Evolutionary conservation across 2,329 filamentous ascomycete species (phyloP), one percentile per base, ranked within the genome.

Genomic region (Chaetomium sp.): DNA sequence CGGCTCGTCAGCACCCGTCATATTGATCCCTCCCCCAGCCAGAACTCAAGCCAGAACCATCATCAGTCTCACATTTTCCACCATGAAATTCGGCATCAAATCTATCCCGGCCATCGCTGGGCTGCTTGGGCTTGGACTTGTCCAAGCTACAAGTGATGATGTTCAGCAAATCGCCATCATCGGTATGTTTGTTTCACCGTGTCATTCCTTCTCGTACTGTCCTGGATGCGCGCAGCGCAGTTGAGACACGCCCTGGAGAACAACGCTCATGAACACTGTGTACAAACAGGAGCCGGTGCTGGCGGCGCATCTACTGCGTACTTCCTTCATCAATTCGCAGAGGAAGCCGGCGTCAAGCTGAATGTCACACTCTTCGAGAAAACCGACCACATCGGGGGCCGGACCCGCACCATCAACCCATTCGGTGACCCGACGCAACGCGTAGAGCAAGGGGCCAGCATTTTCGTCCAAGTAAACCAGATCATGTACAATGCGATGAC

Each of bases 281-380:
- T 27, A 42, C 6, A 10, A 34, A 45, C 60, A 95, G 92, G 94
- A 59, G 92, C 92, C 63, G 94, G 94, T 47, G 86, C 94, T 44
- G 92, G 84, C 35, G 94, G 94, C 35, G 84, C 94, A 4, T 95
- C 91, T 1, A 77, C 91, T 2, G 91, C 94, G 0, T 96, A 94
- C 70, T 84, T 92, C 66, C 76, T 99, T 47, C 79, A 79, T 41
- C 82, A 86, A 65, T 91, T 85, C 69, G 87, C 89, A 27, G 72
- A 80, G 4, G 72, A 81, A 56, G 76, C 78, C n/a, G 74, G 74
- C 14, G 70, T 87, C 14, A 73, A 78, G 1, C 68, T 92, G 56
- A 87, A 95, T 62, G 86, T 97, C 64, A 95, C 91, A 27, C 76
- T 99, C 34, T 96, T 92, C 69, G 94, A 99, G 67, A 87, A 86